Evolutionary conservation across 208 protist species (phyloP), one percentile per base, ranked within the genome.

Genomic region (Acanthamoeba culbertsoni): DNA sequence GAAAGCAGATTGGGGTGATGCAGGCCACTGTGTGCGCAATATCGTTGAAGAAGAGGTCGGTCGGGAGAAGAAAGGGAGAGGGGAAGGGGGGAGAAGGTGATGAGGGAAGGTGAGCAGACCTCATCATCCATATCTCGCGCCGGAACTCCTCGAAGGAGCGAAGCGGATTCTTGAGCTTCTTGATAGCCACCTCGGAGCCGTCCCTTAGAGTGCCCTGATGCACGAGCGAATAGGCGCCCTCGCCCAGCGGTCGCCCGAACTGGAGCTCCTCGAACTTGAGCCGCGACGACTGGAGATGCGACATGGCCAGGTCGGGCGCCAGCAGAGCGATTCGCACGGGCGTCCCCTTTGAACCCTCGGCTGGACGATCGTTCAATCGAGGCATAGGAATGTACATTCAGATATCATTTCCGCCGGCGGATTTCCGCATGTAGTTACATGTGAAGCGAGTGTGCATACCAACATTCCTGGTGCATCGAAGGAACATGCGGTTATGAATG

Each of bases 61-160:
- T n/a, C n/a, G n/a, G n/a, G n/a, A n/a, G n/a, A n/a, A 57, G 14
- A n/a, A 62, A 55, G 42, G 6, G 28, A 20, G 0, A 42, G 28
- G 33, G 42, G 28, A 31, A 2, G 59, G 59, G 7, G n/a, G 26
- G 26, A 65, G 18, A 40, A 75, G 8, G 48, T 55, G 8, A 31
- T 33, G 28, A 45, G 37, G 37, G 14, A 16, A 8, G 20, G 43
- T 2, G 65, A 33, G 31, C 23, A 46, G n/a, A 91, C 55, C 86
- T 71, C 86, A 92, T 92, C 45, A 92, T 92, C 86, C 86, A 92
- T 18, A 92, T 92, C 63, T 92, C 86, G 28, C 48, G 86, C 55
- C 86, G 57, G 48, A 92, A 92, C 45, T 92, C 86, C 46, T 92
- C 86, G 14, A 92, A 77, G 23, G 86, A 62, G 48, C 57, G 48